Conservation (phyloP, 257 asterid genomes). For the Cruciata laevipes region DNA sequence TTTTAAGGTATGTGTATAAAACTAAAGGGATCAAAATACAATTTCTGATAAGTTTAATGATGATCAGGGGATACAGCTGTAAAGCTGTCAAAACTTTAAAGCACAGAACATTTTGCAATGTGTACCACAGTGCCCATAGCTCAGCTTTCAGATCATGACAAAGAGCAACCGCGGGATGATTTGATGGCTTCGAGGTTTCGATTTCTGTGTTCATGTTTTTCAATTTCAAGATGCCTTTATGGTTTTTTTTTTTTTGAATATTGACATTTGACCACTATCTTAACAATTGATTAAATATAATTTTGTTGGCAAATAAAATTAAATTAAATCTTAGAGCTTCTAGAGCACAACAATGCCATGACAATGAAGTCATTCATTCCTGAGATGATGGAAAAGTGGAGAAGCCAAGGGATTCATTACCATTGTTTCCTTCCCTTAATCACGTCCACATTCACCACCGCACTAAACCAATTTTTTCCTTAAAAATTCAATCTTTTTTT, state of each 20-base stretch:
- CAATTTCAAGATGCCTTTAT: background rate
- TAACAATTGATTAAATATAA: background rate
- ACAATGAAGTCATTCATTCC: background rate
- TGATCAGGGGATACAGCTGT: background rate
- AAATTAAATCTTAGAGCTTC: background rate
- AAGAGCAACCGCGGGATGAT: background rate
- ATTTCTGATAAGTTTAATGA: background rate
- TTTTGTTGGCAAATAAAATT: background rate
- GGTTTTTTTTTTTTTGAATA: background rate
- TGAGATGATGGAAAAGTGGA: conserved; percentile 1
- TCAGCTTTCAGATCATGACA: background rate
- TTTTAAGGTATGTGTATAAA: too few relatives aligned
- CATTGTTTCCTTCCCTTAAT: conserved; percentile 1
- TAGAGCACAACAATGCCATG: background rate
- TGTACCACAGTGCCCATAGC: background rate
- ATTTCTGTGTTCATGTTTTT: background rate
- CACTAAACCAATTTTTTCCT: background rate
- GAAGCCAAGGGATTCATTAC: conserved; percentile 1
- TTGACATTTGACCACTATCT: background rate
- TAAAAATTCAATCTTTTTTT: background rate
- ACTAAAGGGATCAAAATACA: background rate
- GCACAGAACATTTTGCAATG: background rate
- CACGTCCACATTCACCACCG: conserved; percentile 21
- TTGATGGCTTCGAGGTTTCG: background rate
- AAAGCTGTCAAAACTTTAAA: background rate